Conservation (phyloP, 257 asterid species). For the Oldenlandia corymbosa region DNA sequence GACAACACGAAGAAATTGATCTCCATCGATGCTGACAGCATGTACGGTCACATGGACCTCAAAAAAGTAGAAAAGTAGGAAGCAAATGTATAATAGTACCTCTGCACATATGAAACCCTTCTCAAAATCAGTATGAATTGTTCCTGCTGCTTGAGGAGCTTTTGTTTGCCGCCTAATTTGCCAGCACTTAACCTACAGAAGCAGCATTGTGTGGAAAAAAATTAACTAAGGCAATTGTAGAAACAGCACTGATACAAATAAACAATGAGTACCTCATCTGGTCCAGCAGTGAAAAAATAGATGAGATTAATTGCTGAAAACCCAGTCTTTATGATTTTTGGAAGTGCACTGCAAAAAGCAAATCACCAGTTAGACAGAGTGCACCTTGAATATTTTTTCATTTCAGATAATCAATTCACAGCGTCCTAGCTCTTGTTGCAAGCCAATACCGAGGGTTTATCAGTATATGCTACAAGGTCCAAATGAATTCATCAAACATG, state of each 20-base stretch:
- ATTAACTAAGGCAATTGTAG: not conserved
- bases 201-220: not conserved
- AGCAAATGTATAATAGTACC: conserved; percentile 32
- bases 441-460: not conserved
- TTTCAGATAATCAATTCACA: not conserved
- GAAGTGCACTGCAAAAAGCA: conserved; percentile 62
- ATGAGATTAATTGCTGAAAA: conserved; percentile 96
- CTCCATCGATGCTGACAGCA: not conserved
- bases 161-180: conserved; percentile 83
- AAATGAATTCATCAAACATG: not conserved
- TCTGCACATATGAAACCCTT: conserved; percentile 97
- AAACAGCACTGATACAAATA: not conserved
- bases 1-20: not conserved
- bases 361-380: conserved; percentile 4
- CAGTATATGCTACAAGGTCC: not conserved
- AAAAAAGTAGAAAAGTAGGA: too few relatives aligned
- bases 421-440: not conserved
- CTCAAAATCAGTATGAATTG: conserved; percentile 95
- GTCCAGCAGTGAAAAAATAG: conserved; percentile 98
- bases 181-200: conserved; percentile 93
- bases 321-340: conserved; percentile 96
- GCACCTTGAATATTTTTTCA: not conserved
- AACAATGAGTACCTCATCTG: conserved; percentile 75
- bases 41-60: not conserved
- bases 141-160: conserved; percentile 99